phyloP scores from a whole-genome alignment of 345 rosid genomes.

The Reutealis trisperma region DNA sequence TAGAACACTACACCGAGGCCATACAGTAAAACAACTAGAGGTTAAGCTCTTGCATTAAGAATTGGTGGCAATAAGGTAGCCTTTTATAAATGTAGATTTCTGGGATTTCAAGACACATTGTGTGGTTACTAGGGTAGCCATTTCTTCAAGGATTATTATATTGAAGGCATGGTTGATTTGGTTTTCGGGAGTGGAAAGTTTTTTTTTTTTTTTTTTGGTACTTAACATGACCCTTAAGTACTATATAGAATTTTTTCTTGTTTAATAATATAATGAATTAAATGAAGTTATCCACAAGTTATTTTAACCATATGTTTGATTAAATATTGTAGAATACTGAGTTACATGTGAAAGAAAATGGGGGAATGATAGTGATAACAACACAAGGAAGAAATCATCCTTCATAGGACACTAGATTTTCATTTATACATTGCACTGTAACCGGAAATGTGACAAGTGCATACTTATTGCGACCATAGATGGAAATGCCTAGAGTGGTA shows the following conservation, averaged over 20 bases:
- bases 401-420: slow-evolving; percentile 46
- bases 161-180: slow-evolving; percentile 77
- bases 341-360: no score
- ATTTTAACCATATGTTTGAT: no score
- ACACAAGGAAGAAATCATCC: slow-evolving; percentile 51
- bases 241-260: not conserved
- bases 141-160: slow-evolving; percentile 66
- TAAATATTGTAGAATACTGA: no score
- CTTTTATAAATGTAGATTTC: slow-evolving; percentile 52
- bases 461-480: slow-evolving; percentile 68
- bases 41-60: slow-evolving; percentile 62
- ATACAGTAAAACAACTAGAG: slow-evolving; percentile 40
- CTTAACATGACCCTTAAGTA: no score
- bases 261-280: no score
- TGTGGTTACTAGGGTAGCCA: slow-evolving; percentile 67
- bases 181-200: slow-evolving; percentile 69
- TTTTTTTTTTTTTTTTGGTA: slow-evolving; percentile 59
- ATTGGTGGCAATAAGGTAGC: slow-evolving; percentile 52
- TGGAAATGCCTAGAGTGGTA: slow-evolving; percentile 41
- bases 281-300: no score
- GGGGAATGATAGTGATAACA: slow-evolving; percentile 36
- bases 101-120: slow-evolving; percentile 69
- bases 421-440: slow-evolving; percentile 55
- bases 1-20: slow-evolving; percentile 65
- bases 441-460: slow-evolving; percentile 43